phyloP scores from a whole-genome alignment of 306 rosid species.

The Rosa persica region DNA sequence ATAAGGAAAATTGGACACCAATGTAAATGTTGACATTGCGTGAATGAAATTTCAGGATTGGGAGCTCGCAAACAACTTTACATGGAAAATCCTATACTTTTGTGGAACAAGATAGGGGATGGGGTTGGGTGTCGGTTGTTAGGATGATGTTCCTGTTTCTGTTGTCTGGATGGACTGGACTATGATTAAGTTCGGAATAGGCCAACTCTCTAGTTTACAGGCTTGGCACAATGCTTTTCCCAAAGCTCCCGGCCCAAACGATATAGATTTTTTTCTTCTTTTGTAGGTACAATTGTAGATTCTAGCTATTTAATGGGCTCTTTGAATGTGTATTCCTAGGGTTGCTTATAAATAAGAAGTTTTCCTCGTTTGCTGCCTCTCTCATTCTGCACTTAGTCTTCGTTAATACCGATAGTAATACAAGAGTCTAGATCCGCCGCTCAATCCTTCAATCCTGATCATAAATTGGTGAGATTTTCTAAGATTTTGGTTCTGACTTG shows the following conservation, averaged over 20 bases:
- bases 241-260: neutral
- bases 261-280: neutral
- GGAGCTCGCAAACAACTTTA: neutral
- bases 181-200: neutral
- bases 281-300: slow-evolving; percentile 2
- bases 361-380: neutral
- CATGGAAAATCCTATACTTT: neutral
- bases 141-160: slow-evolving; percentile 3
- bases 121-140: neutral
- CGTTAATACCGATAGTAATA: neutral
- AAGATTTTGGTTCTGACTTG: neutral
- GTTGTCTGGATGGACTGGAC: neutral
- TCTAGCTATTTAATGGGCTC: neutral
- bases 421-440: neutral
- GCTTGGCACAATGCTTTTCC: neutral
- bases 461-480: slow-evolving; percentile 14
- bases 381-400: neutral
- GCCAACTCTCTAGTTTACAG: neutral
- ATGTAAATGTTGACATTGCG: neutral
- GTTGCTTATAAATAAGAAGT: neutral
- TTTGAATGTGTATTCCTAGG: slow-evolving; percentile 1
- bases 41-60: neutral
- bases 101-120: neutral
- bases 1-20: too few species aligned
- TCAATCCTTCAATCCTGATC: neutral